Conservation (phyloP, 371 early-diverging fungal species). For the Mucor saturninus region DNA sequence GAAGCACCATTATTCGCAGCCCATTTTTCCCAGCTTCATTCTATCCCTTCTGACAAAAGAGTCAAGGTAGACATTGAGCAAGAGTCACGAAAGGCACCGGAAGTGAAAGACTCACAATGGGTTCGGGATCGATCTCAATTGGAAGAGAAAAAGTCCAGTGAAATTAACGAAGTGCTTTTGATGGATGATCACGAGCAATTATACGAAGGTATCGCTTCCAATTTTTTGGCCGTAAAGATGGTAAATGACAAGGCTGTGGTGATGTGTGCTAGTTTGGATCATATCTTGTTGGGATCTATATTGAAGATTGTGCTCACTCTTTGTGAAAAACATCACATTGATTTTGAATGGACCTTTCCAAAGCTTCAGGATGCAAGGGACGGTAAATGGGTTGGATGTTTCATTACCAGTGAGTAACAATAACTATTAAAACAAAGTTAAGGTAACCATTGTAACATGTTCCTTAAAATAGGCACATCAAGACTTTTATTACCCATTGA, state of each 20-base stretch:
- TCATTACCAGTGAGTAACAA: constrained; percentile 51
- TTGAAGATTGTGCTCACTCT: constrained; percentile 55
- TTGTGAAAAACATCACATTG: constrained; percentile 54
- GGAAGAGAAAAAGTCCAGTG: constrained; percentile 42
- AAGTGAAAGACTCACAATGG: constrained; percentile 71
- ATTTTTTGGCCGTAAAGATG: constrained; percentile 47
- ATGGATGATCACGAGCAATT: constrained; percentile 51
- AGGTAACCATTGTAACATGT: background rate
- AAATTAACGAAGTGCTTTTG: constrained; percentile 63
- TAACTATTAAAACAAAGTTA: background rate
- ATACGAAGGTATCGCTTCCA: constrained; percentile 71
- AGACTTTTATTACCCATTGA: constrained; percentile 59
- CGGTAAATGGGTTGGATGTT: constrained; percentile 63
- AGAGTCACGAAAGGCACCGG: constrained; percentile 50
- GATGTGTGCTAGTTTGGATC: constrained; percentile 59
- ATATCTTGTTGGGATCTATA: constrained; percentile 65
- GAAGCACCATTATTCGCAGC: constrained; percentile 49
- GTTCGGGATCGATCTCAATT: constrained; percentile 51
- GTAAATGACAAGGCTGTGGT: constrained; percentile 29
- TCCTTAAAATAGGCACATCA: constrained; percentile 37
- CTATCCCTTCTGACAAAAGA: constrained; percentile 29
- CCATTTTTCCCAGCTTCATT: constrained; percentile 40
- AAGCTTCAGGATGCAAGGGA: constrained; percentile 42
- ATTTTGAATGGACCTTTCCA: constrained; percentile 54
- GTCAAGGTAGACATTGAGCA: constrained; percentile 55